Evolutionary conservation across 345 rosid genomes (phyloP).

Genomic region (Eucalyptus viminalis): DNA sequence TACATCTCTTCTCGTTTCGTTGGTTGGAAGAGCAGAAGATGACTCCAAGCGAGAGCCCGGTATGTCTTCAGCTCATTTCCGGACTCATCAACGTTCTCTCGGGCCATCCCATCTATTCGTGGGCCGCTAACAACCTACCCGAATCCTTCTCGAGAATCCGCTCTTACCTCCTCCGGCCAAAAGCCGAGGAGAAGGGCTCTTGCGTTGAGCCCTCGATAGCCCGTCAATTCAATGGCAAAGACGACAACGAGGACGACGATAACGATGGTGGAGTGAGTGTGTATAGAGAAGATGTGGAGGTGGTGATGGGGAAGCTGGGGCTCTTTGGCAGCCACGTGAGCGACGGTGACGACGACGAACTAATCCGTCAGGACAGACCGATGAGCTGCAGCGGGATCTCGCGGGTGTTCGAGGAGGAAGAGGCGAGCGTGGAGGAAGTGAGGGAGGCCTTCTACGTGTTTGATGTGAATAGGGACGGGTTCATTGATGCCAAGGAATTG

Average conservation of each 20-base stretch:
- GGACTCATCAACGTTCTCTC: background rate
- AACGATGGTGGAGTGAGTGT: constrained; percentile 8
- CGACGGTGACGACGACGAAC: background rate
- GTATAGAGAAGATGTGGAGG: constrained; percentile 41
- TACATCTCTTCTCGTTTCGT: background rate
- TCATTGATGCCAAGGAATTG: constrained; percentile 60
- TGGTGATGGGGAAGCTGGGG: constrained; percentile 53
- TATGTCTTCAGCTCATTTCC: background rate
- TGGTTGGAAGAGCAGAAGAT: background rate
- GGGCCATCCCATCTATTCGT: background rate
- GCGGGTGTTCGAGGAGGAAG: constrained; percentile 59
- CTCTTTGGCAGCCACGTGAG: constrained; percentile 21
- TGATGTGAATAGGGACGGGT: constrained; percentile 73
- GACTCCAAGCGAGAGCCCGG: background rate
- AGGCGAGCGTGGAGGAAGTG: constrained; percentile 68
- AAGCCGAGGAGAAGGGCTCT: background rate
- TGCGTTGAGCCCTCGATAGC: background rate
- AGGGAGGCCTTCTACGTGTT: constrained; percentile 73
- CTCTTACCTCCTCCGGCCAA: constrained; percentile 10
- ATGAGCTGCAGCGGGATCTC: constrained; percentile 22
- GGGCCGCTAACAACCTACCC: background rate
- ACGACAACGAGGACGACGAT: background rate
- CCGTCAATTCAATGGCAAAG: background rate
- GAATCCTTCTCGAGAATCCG: constrained; percentile 18
- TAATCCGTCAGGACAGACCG: constrained; percentile 2